A percentile compares a stretch with the other conserved stretches of the same genome.
phyloP scores from a whole-genome alignment of 1,139 yeast species.

The Eremothecium coryli region DNA sequence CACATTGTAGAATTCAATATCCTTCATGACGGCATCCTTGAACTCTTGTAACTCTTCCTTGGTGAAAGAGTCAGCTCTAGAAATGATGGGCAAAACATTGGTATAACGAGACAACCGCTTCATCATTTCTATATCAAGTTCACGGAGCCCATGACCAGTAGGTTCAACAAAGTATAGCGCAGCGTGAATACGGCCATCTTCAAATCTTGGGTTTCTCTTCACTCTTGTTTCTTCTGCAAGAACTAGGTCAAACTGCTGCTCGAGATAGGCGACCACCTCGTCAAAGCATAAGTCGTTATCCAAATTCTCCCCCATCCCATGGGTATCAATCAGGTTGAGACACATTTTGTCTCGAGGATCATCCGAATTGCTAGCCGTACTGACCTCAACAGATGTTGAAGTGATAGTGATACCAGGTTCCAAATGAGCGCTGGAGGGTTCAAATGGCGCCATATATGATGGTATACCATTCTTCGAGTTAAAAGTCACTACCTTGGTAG shows the following conservation, averaged over 20 bases:
- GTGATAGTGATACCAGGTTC: slow-evolving; percentile 56
- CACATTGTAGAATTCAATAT: slow-evolving; percentile 54
- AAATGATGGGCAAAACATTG: slow-evolving; percentile 61
- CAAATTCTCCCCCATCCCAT: slow-evolving; percentile 69
- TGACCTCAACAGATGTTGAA: slow-evolving; percentile 52
- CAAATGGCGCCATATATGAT: slow-evolving; percentile 27
- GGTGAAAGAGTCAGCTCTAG: slow-evolving; percentile 64
- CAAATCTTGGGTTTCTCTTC: slow-evolving; percentile 69
- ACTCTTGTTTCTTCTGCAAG: slow-evolving; percentile 71
- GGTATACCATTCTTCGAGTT: slow-evolving; percentile 30
- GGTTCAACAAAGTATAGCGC: slow-evolving; percentile 64
- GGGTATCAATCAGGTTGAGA: slow-evolving; percentile 60
- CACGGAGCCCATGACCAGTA: slow-evolving; percentile 71
- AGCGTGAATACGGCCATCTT: slow-evolving; percentile 68
- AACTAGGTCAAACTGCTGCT: slow-evolving; percentile 75
- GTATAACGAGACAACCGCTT: slow-evolving; percentile 60
- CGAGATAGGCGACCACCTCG: slow-evolving; percentile 66
- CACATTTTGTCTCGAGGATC: slow-evolving; percentile 53
- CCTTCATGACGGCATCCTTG: slow-evolving; percentile 45
- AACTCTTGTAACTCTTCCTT: slow-evolving; percentile 45
- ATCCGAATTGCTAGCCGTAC: slow-evolving; percentile 34
- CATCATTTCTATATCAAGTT: slow-evolving; percentile 61
- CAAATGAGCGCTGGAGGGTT: slow-evolving; percentile 36
- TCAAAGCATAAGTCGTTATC: slow-evolving; percentile 57
- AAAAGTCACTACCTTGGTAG: slow-evolving; percentile 32